These are phyloP conservation scores for Barnettozyma populi DNA, from an alignment of 805 yeast genomes.

Conservation along the genomic window DNA sequence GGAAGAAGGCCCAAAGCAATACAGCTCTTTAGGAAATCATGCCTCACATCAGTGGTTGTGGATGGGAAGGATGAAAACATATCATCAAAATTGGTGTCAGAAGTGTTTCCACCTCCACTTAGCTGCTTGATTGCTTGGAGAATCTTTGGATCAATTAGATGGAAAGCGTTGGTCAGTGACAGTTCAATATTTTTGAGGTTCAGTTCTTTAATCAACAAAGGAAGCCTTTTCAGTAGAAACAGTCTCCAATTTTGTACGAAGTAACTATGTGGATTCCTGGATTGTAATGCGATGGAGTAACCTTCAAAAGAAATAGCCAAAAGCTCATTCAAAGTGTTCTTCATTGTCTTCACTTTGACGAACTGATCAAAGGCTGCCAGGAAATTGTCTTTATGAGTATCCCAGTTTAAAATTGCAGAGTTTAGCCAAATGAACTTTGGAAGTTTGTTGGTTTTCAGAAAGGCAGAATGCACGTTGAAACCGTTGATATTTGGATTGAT, in stretches of 20 bases:
- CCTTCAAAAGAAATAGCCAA: conserved; percentile 41
- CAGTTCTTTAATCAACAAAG: conserved; percentile 36
- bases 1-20: conserved; percentile 36
- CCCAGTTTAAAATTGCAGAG: conserved; percentile 32
- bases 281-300: conserved; percentile 31
- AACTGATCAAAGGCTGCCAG: conserved; percentile 28
- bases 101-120: conserved; percentile 12
- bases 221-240: conserved; percentile 42
- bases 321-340: conserved; percentile 32
- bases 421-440: conserved; percentile 33
- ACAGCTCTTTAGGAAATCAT: conserved; percentile 44
- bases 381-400: conserved; percentile 26
- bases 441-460: conserved; percentile 20
- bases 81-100: conserved; percentile 33
- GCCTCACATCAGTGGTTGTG: conserved; percentile 42
- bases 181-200: conserved; percentile 25
- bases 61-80: conserved; percentile 47
- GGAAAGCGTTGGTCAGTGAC: conserved; percentile 25
- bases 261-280: conserved; percentile 28
- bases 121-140: conserved; percentile 24
- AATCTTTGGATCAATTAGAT: conserved; percentile 31
- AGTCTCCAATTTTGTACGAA: conserved; percentile 38
- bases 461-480: conserved; percentile 9
- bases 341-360: conserved; percentile 26
- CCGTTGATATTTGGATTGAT: neutral